These are phyloP conservation scores for Camelina hispida DNA, from an alignment of 345 rosid genomes.

Conservation along the genomic window DNA sequence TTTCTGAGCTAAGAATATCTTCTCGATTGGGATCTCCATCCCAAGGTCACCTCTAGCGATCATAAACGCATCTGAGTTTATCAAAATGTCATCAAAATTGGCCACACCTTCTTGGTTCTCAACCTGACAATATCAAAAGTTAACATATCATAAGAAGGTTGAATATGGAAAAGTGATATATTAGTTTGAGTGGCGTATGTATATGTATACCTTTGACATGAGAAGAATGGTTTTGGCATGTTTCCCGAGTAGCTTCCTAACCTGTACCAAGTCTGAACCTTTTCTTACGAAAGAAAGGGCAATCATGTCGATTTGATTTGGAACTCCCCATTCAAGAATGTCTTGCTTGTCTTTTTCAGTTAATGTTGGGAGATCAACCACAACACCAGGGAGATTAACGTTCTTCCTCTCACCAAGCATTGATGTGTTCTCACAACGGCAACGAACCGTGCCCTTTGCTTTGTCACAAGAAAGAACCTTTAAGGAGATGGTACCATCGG, in stretches of 20 bases:
- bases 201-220: slow-evolving; percentile 64
- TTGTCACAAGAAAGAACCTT: slow-evolving; percentile 76
- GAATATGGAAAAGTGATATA: not conserved
- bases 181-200: not conserved
- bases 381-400: slow-evolving; percentile 83
- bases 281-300: slow-evolving; percentile 84
- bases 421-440: slow-evolving; percentile 77
- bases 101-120: slow-evolving; percentile 82
- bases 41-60: slow-evolving; percentile 89
- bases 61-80: slow-evolving; percentile 78
- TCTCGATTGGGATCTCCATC: slow-evolving; percentile 84
- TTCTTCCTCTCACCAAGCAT: slow-evolving; percentile 79
- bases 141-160: not conserved
- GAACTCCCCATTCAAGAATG: slow-evolving; percentile 75
- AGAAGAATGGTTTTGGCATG: slow-evolving; percentile 64
- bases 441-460: slow-evolving; percentile 63
- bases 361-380: slow-evolving; percentile 81
- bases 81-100: slow-evolving; percentile 75
- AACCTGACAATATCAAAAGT: slow-evolving; percentile 52
- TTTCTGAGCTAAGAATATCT: slow-evolving; percentile 80
- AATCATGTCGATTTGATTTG: slow-evolving; percentile 73
- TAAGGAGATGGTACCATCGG: slow-evolving; percentile 93
- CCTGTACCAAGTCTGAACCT: slow-evolving; percentile 64
- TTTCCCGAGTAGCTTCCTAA: slow-evolving; percentile 69
- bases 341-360: slow-evolving; percentile 82